Percentiles rank a stretch among this genome's conserved stretches.
These are phyloP conservation scores for Geotrichum siamense DNA, from an alignment of 1,139 yeast species.

Conservation along the genomic window DNA sequence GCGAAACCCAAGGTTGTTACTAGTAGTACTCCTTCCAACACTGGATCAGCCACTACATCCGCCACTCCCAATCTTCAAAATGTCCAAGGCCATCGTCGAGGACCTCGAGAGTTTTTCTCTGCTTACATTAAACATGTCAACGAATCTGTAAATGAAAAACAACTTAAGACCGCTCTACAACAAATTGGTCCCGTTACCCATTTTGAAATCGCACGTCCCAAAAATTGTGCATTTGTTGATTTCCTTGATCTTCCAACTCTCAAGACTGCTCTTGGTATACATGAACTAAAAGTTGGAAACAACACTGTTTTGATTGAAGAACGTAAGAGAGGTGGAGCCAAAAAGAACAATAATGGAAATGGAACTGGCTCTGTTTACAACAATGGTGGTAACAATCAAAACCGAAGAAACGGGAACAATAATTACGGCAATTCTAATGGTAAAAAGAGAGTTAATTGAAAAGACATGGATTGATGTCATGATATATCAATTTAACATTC, in stretches of 20 bases:
- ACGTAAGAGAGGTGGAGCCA: constrained; percentile 13
- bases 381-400: constrained; percentile 6
- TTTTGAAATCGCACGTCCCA: constrained; percentile 33
- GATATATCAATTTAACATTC: no score
- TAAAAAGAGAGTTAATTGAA: background rate
- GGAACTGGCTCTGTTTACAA: background rate
- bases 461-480: no score
- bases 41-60: constrained; percentile 6
- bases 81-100: constrained; percentile 14
- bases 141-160: constrained; percentile 27
- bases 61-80: constrained; percentile 7
- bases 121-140: constrained; percentile 36
- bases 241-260: constrained; percentile 32
- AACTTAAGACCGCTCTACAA: constrained; percentile 30
- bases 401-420: constrained; percentile 7
- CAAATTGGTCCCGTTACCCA: constrained; percentile 34
- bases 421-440: constrained; percentile 1
- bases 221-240: constrained; percentile 37
- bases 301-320: constrained; percentile 7
- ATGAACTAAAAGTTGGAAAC: constrained; percentile 31
- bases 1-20: constrained; percentile 17
- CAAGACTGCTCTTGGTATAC: constrained; percentile 31
- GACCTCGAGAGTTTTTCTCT: constrained; percentile 30
- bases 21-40: constrained; percentile 15
- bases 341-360: constrained; percentile 9